Percentiles rank a stretch among this genome's conserved stretches.
Conservation (phyloP, 2,329 filamentous ascomycete species). For the Trichoderma harzianum region DNA sequence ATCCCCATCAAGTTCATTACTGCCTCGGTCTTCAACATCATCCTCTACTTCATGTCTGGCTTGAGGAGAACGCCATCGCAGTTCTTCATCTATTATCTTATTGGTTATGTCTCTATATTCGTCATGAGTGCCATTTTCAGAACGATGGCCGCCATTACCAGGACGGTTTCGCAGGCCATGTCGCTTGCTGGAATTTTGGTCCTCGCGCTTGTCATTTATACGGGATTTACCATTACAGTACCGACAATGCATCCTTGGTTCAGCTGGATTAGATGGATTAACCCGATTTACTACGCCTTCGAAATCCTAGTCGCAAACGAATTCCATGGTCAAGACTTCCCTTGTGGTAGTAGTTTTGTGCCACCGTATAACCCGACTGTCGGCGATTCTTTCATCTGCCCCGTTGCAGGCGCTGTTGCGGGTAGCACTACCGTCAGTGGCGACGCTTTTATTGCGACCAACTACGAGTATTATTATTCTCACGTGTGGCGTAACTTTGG, state of each 20-base stretch:
- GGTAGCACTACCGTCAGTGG: constrained; percentile 56
- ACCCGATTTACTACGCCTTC: constrained; percentile 71
- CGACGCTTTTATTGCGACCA: constrained; percentile 55
- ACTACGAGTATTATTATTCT: constrained; percentile 54
- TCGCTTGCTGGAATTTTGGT: constrained; percentile 52
- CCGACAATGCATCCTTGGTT: constrained; percentile 69
- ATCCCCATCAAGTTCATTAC: constrained; percentile 56
- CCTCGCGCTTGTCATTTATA: constrained; percentile 58
- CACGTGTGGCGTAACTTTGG: constrained; percentile 68
- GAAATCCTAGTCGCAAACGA: constrained; percentile 73
- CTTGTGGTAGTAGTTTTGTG: constrained; percentile 49
- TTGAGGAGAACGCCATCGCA: constrained; percentile 56
- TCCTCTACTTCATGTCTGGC: constrained; percentile 56
- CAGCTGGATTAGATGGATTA: constrained; percentile 71
- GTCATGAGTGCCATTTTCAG: constrained; percentile 76
- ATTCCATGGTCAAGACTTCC: constrained; percentile 56
- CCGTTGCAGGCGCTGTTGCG: constrained; percentile 51
- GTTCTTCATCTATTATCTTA: constrained; percentile 75
- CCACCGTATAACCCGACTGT: constrained; percentile 44
- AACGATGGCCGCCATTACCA: constrained; percentile 67
- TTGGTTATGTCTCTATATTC: constrained; percentile 65
- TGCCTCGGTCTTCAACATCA: constrained; percentile 50
- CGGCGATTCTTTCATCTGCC: constrained; percentile 51
- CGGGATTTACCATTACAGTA: constrained; percentile 52
- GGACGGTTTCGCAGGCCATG: constrained; percentile 60